Evolutionary conservation across 78 protist genomes (phyloP), one percentile per base, ranked within the genome.

Genomic region (Chrysochromulina parva): DNA sequence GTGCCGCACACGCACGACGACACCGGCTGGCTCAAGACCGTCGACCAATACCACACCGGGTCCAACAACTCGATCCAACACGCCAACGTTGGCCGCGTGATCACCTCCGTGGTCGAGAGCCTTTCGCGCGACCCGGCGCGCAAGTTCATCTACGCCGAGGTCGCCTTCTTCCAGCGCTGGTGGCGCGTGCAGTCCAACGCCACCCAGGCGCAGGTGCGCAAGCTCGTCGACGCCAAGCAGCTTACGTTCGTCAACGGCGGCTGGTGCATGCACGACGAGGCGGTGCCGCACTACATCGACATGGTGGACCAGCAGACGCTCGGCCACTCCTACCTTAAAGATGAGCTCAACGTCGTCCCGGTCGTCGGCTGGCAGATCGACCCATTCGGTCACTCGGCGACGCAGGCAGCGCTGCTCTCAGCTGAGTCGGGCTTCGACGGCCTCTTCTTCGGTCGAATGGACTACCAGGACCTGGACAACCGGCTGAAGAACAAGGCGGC

Each of bases 191-290:
- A 94, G 71, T 55, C 76, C 11, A 48, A 65, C 10, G 71, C 28
- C 17, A 58, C n/a, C 53, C 89, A 66, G n/a, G 73, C 2, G 24
- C 0, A 2, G 26, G 96, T 95, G 22, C 13, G n/a, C 1, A 16
- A 60, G 47, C 87, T 96, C 22, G 98, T 97, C 20, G 28, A n/a
- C 48, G 9, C 54, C 22, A 96, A 97, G 9, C 97, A 93, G 62
- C 95, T 97, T 28, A 94, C 85, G 85, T 96, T 97, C 58, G 90
- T 94, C 60, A 94, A 95, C 87, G 98, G 98, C 16, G 98, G 98
- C 1, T 95, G 95, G 95, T 95, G 95, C 76, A 97, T 97, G 98
- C 95, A 95, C 90, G 98, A 97, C 91, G 98, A 97, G 81, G 98
- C 98, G 10, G n/a, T 96, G 9, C 93, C 97, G 52, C 93, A 93